phyloP scores from a whole-genome alignment of 2,329 filamentous ascomycete species.

The Neonectria sp. region DNA sequence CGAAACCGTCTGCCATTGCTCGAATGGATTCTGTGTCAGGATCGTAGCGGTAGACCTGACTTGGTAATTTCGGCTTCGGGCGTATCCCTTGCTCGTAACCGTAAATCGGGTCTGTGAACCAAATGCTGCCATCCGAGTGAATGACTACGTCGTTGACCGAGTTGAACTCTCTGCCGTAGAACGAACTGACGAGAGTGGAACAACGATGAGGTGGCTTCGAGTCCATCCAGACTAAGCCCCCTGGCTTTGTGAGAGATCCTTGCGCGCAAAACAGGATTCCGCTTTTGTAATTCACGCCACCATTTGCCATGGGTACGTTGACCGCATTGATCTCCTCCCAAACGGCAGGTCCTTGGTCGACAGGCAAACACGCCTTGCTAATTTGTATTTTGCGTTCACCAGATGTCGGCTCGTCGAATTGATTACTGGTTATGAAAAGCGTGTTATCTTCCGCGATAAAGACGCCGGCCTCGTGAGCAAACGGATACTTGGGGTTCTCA shows the following conservation, averaged over 20 bases:
- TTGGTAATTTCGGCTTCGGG: conserved; percentile 59
- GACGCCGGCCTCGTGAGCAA: conserved; percentile 65
- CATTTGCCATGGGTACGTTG: conserved; percentile 62
- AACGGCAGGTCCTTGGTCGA: conserved; percentile 26
- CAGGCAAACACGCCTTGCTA: conserved; percentile 44
- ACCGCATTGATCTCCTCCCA: conserved; percentile 53
- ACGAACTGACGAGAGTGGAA: conserved; percentile 54
- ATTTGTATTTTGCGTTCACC: conserved; percentile 50
- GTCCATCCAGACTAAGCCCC: conserved; percentile 54
- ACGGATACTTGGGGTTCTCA: conserved; percentile 58
- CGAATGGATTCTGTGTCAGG: conserved; percentile 56
- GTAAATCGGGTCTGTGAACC: conserved; percentile 67
- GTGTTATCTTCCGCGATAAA: conserved; percentile 49
- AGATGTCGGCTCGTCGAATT: conserved; percentile 39
- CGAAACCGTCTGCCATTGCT: conserved; percentile 64
- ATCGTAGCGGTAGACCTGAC: conserved; percentile 65
- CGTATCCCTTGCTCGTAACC: conserved; percentile 64
- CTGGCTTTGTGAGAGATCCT: conserved; percentile 45
- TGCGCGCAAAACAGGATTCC: conserved; percentile 60
- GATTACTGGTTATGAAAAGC: conserved; percentile 55
- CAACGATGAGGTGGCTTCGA: conserved; percentile 49
- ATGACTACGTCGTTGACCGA: conserved; percentile 65
- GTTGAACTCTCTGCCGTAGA: conserved; percentile 63
- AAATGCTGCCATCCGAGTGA: conserved; percentile 59
- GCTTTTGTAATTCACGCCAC: conserved; percentile 62